Conservation (phyloP, 345 rosid genomes). For the Populus davidiana region DNA sequence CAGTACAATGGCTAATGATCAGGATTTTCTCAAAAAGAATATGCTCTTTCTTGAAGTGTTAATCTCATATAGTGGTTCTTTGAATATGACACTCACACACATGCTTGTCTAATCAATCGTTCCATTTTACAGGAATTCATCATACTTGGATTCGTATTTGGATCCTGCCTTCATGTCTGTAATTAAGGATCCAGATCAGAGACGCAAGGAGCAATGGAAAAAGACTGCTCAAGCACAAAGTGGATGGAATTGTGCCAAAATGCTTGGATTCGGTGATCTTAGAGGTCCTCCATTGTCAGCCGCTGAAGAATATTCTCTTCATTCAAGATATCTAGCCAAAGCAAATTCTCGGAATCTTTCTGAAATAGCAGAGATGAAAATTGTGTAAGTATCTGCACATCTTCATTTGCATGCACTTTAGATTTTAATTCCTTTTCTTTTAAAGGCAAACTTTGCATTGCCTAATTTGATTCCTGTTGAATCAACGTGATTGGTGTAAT, state of each 20-base stretch:
- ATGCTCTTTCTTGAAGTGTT: neutral
- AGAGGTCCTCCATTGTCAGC: slow-evolving; percentile 77
- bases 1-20: neutral
- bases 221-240: slow-evolving; percentile 75
- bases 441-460: neutral
- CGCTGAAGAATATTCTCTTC: slow-evolving; percentile 94
- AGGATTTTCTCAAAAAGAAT: neutral
- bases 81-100: neutral
- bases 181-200: slow-evolving; percentile 93
- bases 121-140: slow-evolving; percentile 59
- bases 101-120: neutral
- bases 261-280: slow-evolving; percentile 91
- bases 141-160: slow-evolving; percentile 75
- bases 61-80: neutral
- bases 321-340: slow-evolving; percentile 92
- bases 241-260: slow-evolving; percentile 79
- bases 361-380: slow-evolving; percentile 96
- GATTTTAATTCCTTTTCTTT: neutral
- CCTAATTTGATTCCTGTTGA: slow-evolving; percentile 3
- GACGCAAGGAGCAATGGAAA: slow-evolving; percentile 95
- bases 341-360: slow-evolving; percentile 91
- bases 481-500: neutral
- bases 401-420: neutral
- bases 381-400: slow-evolving; percentile 58
- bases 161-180: slow-evolving; percentile 98